Evolutionary conservation across 768 basidiomycete species (phyloP), one percentile per base, ranked within the genome.

Genomic region (Lyophyllum decastes): DNA sequence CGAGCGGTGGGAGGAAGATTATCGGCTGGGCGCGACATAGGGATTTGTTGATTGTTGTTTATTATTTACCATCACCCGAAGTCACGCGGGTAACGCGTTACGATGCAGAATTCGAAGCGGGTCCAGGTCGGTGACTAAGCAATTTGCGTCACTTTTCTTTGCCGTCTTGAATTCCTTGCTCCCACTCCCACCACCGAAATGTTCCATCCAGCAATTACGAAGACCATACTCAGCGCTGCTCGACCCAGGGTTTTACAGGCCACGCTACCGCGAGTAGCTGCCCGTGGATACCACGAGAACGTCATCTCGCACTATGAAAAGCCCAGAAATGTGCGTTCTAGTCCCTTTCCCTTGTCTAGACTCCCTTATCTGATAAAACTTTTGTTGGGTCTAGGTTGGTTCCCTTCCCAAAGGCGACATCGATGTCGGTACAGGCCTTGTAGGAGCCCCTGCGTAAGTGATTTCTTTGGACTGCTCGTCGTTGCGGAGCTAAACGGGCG

Each of bases 251-350:
- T 74, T 43, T 60, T 76, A 27, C 77, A 76, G 54, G 63, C 76
- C 30, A 68, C 74, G 25, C 53, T 81, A 11, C 73, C 80, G 2
- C 85, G 88, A n/a, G 68, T 82, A 19, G 71, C 82, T 53, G 77
- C 81, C 64, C 86, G 95, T 66, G 81, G 78, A 4, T 98, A 98
- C 70, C 95, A 98, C 70, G 94, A 95, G 73, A 97, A 98, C 68
- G 96, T 98, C 49, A 94, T 95, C 62, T 90, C 92, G 24, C 97
- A 98, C 77, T 98, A 98, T 73, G 96, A 98, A 81, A 87, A 84
- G 75, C 97, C 97, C 63, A 87, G 91, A 81, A 99, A 99, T 78
- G 96, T 98, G 67, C 52, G 90, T 84, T 30, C 63, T 68, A 62
- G 61, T 64, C 69, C 65, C 62, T 76, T 73, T 70, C 64, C 44